Evolutionary conservation across 139 green algal species (phyloP), one percentile per base, ranked within the genome.

Genomic region (Closterium sp.): DNA sequence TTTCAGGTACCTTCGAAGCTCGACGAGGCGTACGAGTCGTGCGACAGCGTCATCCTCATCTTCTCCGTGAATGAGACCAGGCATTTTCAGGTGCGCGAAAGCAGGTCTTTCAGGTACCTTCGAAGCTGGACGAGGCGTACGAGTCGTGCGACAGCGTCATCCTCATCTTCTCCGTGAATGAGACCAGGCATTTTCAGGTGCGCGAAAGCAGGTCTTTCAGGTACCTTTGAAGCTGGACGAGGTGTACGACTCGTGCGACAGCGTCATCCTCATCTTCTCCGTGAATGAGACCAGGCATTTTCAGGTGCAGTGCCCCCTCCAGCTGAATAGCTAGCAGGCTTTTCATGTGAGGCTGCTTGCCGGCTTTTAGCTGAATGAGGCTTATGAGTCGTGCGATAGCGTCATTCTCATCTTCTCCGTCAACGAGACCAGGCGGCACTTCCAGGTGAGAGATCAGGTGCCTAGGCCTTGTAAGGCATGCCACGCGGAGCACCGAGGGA

Each of bases 21-120:
- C n/a, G n/a, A n/a, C n/a, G n/a, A n/a, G n/a, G n/a, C n/a, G n/a
- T n/a, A n/a, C n/a, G n/a, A n/a, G n/a, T n/a, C n/a, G n/a, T n/a
- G n/a, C n/a, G n/a, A n/a, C n/a, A n/a, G n/a, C n/a, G n/a, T n/a
- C n/a, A n/a, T n/a, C n/a, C n/a, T n/a, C n/a, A 64, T 94, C 36
- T 94, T 93, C 34, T 93, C 92, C 21, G 89, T 94, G 31, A 94
- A 94, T 32, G 92, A 94, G 87, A 94, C 88, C 38, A 33, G 92
- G 31, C 90, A 93, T 32, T 94, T 93, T 2, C 92, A 94, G 89
- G 90, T 87, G 16, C 9, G 38, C 1, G 38, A 10, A 12, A 10
- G 9, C 19, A 66, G 3, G 38, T 8, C 9, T 6, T 55, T 8
- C 4, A 9, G 38, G 19, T 8, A 23, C 3, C 0, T 8, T 66